Evolutionary conservation across 176 grass and related monocot species (phyloP), one percentile per base, ranked within the genome.

Genomic region (Eragrostis nindensis): DNA sequence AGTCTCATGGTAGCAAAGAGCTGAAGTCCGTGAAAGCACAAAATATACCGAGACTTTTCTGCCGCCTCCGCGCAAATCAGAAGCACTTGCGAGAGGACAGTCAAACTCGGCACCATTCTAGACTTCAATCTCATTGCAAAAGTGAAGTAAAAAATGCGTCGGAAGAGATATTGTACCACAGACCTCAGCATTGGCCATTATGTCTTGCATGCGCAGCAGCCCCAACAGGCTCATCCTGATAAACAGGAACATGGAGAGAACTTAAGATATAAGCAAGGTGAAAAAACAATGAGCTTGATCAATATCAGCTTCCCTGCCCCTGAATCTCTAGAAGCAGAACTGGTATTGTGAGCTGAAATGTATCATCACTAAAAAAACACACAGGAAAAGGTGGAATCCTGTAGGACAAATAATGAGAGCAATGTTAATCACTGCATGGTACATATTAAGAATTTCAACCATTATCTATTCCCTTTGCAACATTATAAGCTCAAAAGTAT

Each of bases 361-460:
- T 36, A 36, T 36, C 32, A 36, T 36, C 32, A 4, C 32, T 36
- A 36, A 1, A 36, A 36, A 36, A 36, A 36, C 32, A 36, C 32
- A 36, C 32, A 36, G 1, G 32, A 36, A 36, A 36, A 36, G 32
- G 32, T 36, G 32, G 32, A 36, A 36, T 36, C 32, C 32, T 36
- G 32, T 36, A 36, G 32, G 32, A 36, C 32, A 36, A 36, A 1
- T 36, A 36, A 36, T 36, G 32, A 36, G 32, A 36, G 4, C 32
- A 36, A 36, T 36, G 32, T 4, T 36, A 36, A 36, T 36, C 32
- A 36, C 32, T 36, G 1, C 32, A 36, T 75, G 78, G 81, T 73
- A 85, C 77, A 90, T 85, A 90, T 87, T 50, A 84, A 87, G 87
- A 87, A 93, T 84, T 80, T 93, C 87, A 93, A 89, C 76, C 80